Base-by-base conservation (phyloP, 1,284 basidiomycete species). In the Rhodotorula sp. region DNA sequence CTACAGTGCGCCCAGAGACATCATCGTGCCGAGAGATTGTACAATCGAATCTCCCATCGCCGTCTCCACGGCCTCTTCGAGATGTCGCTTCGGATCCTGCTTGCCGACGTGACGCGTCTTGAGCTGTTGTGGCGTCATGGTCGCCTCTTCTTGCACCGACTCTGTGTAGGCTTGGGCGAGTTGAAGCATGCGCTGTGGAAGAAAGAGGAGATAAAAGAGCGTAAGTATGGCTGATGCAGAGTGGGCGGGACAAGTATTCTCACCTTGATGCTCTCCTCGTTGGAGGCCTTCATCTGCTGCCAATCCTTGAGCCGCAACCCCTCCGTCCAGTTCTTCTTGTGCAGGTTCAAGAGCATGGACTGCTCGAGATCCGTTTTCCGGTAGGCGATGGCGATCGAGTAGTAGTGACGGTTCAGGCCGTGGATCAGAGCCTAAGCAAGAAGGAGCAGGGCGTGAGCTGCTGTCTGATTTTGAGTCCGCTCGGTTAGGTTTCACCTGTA, bases 261-360 rank as follows among this genome's bases (percentile, higher is more conserved):
- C 54, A 94, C 93, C 86, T 95, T 93, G 83, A 97, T 92, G 55
- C 91, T 89, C 79, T 88, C 89, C 82, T 97, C 93, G 79, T 97
- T 97, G 48, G 84, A 84, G 81, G 91, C 87, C 79, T 92, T 92
- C 81, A 93, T 90, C 67, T 86, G 82, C 81, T 90, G 87, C 83
- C 97, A 97, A 82, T 97, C 93, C 67, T 88, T 86, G 79, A 97
- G 80, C 81, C 90, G 92, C 76, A 98, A 84, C 5, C 94, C 95
- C 81, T 97, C 93, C 14, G 95, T 97, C 94, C 94, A 98, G 79
- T 95, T 95, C 78, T 93, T 86, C 82, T 97, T 97, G 84, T 97
- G 95, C 78, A 98, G 83, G 81, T 97, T 97, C 88, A 97, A 91
- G 76, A 98, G 82, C 94, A 98, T 98, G n/a, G 90, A 87, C 81